Evolutionary conservation across 2,329 filamentous ascomycete genomes (phyloP).

Genomic region (Emmonsiellopsis sp.): DNA sequence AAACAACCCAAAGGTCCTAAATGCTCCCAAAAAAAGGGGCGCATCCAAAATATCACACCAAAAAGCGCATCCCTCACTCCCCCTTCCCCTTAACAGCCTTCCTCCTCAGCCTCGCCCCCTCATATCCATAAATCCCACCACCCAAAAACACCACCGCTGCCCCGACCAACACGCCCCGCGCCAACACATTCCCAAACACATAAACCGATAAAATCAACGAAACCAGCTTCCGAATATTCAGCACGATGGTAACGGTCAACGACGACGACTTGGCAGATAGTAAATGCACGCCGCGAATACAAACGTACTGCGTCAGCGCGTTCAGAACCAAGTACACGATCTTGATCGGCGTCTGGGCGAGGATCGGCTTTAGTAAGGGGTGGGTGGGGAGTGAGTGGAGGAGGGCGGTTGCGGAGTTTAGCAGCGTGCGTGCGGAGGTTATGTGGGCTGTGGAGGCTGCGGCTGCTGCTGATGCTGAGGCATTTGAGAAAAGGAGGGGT

Average conservation of each 20-base stretch:
- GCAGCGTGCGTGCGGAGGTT: slow-evolving; percentile 46
- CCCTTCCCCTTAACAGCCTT: neutral
- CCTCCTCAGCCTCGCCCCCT: slow-evolving; percentile 36
- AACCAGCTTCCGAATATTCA: slow-evolving; percentile 90
- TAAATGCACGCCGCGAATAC: slow-evolving; percentile 93
- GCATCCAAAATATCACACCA: too few species aligned
- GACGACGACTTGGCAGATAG: slow-evolving; percentile 81
- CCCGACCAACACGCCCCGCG: slow-evolving; percentile 66
- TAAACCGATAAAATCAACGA: slow-evolving; percentile 87
- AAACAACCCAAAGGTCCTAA: too few species aligned
- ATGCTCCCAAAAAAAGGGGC: too few species aligned
- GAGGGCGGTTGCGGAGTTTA: slow-evolving; percentile 45
- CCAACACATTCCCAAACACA: slow-evolving; percentile 80
- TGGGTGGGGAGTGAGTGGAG: slow-evolving; percentile 13
- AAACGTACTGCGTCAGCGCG: slow-evolving; percentile 84
- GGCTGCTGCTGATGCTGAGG: slow-evolving; percentile 1
- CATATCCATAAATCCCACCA: slow-evolving; percentile 82
- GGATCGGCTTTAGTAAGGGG: slow-evolving; percentile 15
- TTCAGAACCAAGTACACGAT: slow-evolving; percentile 33
- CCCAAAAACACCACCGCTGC: slow-evolving; percentile 81
- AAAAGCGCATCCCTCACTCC: neutral
- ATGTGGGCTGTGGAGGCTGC: neutral
- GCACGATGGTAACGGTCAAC: slow-evolving; percentile 88
- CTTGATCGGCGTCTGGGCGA: slow-evolving; percentile 24
- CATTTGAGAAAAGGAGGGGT: neutral